Percentiles rank a stretch among this genome's conserved stretches.
Evolutionary conservation across 257 asterid genomes (phyloP).

Genomic region (Solanum corneliomulleri): DNA sequence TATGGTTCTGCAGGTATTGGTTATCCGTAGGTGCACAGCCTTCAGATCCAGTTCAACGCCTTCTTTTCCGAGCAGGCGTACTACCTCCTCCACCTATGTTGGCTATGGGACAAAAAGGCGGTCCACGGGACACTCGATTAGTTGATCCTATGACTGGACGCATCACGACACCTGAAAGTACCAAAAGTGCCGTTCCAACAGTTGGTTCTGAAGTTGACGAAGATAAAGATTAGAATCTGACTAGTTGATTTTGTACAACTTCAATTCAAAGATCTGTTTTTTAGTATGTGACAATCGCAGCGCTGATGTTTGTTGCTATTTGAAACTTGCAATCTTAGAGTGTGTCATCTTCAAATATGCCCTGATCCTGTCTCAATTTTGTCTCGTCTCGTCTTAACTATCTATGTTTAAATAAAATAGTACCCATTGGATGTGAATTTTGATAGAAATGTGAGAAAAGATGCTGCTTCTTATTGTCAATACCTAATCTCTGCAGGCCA

Average conservation of each 20-base stretch:
- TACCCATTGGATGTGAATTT: neutral
- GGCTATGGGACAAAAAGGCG: slow-evolving; percentile 92
- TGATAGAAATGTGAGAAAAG: neutral
- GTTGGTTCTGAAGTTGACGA: slow-evolving; percentile 18
- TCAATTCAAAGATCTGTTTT: neutral
- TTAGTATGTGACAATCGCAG: neutral
- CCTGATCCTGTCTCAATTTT: neutral
- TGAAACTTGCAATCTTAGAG: neutral
- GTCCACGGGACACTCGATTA: slow-evolving; percentile 66
- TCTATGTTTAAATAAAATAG: neutral
- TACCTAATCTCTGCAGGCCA: neutral
- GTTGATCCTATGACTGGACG: slow-evolving; percentile 80
- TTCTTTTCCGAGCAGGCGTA: slow-evolving; percentile 78
- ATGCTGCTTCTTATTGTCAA: neutral
- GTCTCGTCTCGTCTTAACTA: neutral
- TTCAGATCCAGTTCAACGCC: slow-evolving; percentile 80
- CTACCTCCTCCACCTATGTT: slow-evolving; percentile 89
- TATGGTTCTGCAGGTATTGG: slow-evolving; percentile 56
- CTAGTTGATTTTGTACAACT: neutral
- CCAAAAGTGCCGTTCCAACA: neutral
- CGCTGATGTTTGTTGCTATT: neutral
- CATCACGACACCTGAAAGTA: slow-evolving; percentile 20
- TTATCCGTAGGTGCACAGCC: slow-evolving; percentile 96
- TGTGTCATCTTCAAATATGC: neutral
- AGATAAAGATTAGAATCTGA: neutral